Conservation (phyloP, 2,329 filamentous ascomycete genomes). For the Camillea tinctor region DNA sequence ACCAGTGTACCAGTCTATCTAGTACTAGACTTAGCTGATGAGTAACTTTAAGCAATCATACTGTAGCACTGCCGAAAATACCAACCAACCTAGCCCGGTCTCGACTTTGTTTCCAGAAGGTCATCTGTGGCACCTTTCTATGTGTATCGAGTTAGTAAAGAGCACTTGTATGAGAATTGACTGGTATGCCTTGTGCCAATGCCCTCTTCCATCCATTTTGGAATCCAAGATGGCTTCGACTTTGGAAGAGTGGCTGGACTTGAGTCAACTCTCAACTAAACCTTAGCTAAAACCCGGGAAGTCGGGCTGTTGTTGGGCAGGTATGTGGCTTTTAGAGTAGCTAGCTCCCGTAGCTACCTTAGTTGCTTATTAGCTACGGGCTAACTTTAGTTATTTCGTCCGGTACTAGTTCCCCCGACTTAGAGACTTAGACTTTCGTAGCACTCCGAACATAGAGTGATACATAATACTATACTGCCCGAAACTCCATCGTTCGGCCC, state of each 20-base stretch:
- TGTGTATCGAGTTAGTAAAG: too few relatives aligned
- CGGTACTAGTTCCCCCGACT: too few relatives aligned
- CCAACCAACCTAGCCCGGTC: background rate
- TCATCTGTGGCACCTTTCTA: background rate
- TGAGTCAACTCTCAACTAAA: background rate
- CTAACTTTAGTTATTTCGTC: background rate
- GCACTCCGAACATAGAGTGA: background rate
- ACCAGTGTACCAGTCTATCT: too few relatives aligned
- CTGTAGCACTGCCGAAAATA: background rate
- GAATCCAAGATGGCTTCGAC: too few relatives aligned
- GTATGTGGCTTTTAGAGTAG: background rate
- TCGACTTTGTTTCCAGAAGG: background rate
- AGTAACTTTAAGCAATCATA: background rate
- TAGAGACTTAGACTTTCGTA: too few relatives aligned
- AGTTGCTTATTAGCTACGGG: background rate
- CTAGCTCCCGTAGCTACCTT: background rate
- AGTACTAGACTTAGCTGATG: background rate
- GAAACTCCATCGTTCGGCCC: background rate
- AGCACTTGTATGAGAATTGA: too few relatives aligned
- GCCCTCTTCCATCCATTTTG: too few relatives aligned
- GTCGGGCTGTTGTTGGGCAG: background rate
- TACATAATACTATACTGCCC: background rate
- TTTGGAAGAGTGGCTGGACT: background rate
- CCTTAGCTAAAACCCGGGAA: too few relatives aligned
- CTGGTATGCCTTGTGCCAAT: too few relatives aligned